Evolutionary conservation across 768 basidiomycete species (phyloP), one percentile per base, ranked within the genome.

Genomic region (Hysterangium stoloniferum): DNA sequence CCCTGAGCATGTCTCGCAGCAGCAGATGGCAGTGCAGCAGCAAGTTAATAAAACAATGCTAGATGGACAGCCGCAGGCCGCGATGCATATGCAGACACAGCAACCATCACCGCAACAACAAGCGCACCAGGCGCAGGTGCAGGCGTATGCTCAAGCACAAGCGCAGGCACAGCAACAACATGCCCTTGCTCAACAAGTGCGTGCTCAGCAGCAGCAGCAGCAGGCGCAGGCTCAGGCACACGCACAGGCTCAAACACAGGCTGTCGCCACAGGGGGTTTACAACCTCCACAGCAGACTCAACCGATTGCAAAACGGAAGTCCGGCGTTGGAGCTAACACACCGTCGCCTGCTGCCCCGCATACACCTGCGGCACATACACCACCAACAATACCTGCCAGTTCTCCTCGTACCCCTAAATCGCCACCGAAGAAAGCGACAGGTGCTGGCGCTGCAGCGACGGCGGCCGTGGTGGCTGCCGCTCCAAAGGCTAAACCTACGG

Each of bases 351-450:
- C 58, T 7, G 71, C 72, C 22, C 71, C 75, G 6, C 34, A 45
- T 6, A 53, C 52, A 17, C 52, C 52, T 20, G 33, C 33, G n/a
- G 53, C 53, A 25, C 48, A 13, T 6, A 54, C 53, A 4, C 53
- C 53, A 7, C 48, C 53, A 6, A 49, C 53, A n/a, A 28, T 45
- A 17, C 31, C 51, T 17, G 44, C 36, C 4, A 51, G 49, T 29
- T 84, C 84, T 8, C 84, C 85, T 1, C 77, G 77, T 58, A 74
- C 74, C 4, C 77, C 83, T 1, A 87, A 81, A 63, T 87, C 86
- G 4, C 86, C 86, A 0, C 84, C 80, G 59, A 62, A 62, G 46
- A 86, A 78, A 61, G 59, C 69, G 1, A n/a, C 54, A n/a, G 48
- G 67, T 31, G 60, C 67, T 5, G 61, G 59, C 58, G 43, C 65